Conservation (phyloP, 2,329 filamentous ascomycete species). For the Cladosporium sp. region DNA sequence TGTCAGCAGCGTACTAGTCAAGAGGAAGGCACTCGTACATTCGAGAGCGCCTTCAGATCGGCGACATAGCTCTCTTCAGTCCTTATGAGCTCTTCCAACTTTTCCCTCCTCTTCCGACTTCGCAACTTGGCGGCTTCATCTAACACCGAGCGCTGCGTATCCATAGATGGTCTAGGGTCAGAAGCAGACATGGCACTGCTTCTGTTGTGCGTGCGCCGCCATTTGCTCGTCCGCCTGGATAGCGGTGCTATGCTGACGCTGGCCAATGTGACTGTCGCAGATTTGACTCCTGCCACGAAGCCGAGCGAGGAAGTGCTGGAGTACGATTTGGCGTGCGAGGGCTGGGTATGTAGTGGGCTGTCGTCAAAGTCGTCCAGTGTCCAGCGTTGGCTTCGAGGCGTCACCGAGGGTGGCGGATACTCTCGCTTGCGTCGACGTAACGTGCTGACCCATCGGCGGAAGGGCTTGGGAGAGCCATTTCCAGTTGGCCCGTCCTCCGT, state of each 20-base stretch:
- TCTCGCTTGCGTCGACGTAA: constrained; percentile 53
- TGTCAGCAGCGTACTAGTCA: not conserved
- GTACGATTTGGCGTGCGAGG: constrained; percentile 34
- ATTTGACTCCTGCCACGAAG: constrained; percentile 75
- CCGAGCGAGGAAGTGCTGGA: constrained; percentile 70
- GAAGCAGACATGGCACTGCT: constrained; percentile 58
- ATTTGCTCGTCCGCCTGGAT: constrained; percentile 50
- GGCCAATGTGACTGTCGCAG: constrained; percentile 69
- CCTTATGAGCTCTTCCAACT: constrained; percentile 76
- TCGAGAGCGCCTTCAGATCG: constrained; percentile 78
- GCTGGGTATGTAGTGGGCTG: constrained; percentile 9
- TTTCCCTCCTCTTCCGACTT: constrained; percentile 66
- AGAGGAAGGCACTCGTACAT: constrained; percentile 49
- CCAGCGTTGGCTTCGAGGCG: constrained; percentile 30
- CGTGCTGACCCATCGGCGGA: constrained; percentile 67
- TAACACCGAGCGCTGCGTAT: constrained; percentile 46
- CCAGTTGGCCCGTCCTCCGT: not conserved
- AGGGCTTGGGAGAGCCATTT: constrained; percentile 39
- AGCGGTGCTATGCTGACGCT: constrained; percentile 63
- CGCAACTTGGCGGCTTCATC: constrained; percentile 68
- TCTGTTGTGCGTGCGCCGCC: constrained; percentile 52
- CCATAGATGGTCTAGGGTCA: constrained; percentile 58
- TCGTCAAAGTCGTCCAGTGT: constrained; percentile 32
- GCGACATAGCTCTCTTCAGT: constrained; percentile 87
- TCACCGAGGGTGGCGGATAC: constrained; percentile 35